These are phyloP conservation scores for Trichoderma aggressivum DNA, from an alignment of 2,329 filamentous ascomycete species.

Conservation along the genomic window DNA sequence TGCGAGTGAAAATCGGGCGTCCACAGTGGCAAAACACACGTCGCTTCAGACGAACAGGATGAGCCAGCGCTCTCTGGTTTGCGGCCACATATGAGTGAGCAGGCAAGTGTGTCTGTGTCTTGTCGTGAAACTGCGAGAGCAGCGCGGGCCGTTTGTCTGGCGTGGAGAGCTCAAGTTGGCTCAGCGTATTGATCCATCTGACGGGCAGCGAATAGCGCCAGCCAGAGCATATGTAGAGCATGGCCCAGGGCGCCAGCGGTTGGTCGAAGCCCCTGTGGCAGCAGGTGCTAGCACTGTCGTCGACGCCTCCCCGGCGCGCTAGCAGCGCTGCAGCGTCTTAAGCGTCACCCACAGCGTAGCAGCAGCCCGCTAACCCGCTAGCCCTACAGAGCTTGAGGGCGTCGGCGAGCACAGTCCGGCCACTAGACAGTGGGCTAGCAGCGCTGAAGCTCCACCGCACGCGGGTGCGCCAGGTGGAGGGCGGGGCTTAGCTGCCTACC, in stretches of 20 bases:
- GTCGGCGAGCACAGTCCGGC: neutral
- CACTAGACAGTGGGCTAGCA: neutral
- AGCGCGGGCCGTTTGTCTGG: neutral
- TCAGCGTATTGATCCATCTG: neutral
- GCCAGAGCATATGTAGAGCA: too few species aligned
- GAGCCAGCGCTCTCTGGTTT: neutral
- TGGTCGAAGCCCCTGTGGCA: slow-evolving; percentile 3
- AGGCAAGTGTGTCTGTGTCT: slow-evolving; percentile 1
- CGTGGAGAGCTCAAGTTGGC: neutral
- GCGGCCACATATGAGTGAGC: slow-evolving; percentile 9
- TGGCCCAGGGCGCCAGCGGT: slow-evolving; percentile 6
- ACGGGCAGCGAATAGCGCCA: slow-evolving; percentile 9
- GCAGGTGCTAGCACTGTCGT: slow-evolving; percentile 10
- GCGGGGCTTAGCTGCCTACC: slow-evolving; percentile 12
- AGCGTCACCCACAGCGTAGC: neutral
- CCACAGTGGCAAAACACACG: neutral
- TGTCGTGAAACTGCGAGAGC: neutral
- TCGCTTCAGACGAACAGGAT: neutral
- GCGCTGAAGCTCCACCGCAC: slow-evolving; percentile 1
- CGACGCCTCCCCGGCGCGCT: slow-evolving; percentile 12
- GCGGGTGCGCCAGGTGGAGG: neutral
- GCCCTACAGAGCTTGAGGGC: slow-evolving; percentile 13
- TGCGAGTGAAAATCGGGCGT: neutral
- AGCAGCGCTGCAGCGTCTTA: neutral
- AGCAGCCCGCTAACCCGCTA: neutral